phyloP scores from a whole-genome alignment of 352 stramenopile species.

The Phytophthora boehmeriae region DNA sequence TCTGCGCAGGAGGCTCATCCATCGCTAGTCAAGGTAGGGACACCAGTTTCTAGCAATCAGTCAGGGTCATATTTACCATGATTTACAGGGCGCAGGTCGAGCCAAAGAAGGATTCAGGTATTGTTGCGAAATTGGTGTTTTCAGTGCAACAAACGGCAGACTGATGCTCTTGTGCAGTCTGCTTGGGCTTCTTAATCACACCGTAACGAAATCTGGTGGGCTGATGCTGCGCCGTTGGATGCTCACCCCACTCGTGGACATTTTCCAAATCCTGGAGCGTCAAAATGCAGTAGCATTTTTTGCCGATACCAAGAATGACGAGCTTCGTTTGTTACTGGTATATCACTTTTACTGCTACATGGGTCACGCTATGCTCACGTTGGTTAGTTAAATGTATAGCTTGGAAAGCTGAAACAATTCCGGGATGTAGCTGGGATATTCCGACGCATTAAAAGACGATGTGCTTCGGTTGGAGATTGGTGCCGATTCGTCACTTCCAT shows the following conservation, averaged over 20 bases:
- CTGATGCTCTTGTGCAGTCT: conserved; percentile 42
- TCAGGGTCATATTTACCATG: background rate
- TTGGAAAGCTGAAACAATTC: conserved; percentile 64
- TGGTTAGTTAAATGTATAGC: conserved; percentile 27
- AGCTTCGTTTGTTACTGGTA: conserved; percentile 69
- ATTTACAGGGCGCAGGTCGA: conserved; percentile 60
- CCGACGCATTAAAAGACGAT: conserved; percentile 62
- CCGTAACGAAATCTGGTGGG: conserved; percentile 69
- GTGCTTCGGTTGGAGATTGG: conserved; percentile 72
- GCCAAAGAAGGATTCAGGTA: conserved; percentile 89
- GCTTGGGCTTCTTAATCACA: conserved; percentile 81
- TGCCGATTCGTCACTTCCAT: conserved; percentile 63
- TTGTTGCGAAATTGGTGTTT: background rate
- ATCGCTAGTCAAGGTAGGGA: conserved; percentile 70
- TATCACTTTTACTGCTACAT: background rate
- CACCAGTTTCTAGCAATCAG: background rate
- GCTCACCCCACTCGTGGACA: conserved; percentile 67
- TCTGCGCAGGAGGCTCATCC: conserved; percentile 74
- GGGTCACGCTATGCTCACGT: background rate
- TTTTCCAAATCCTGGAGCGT: conserved; percentile 53
- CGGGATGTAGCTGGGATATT: conserved; percentile 72
- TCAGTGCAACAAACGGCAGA: background rate
- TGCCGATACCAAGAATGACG: conserved; percentile 47
- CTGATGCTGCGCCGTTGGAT: conserved; percentile 79
- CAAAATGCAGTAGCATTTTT: conserved; percentile 72